Base-by-base conservation (phyloP, 2,329 filamentous ascomycete species). In the Phoma herbarum region DNA sequence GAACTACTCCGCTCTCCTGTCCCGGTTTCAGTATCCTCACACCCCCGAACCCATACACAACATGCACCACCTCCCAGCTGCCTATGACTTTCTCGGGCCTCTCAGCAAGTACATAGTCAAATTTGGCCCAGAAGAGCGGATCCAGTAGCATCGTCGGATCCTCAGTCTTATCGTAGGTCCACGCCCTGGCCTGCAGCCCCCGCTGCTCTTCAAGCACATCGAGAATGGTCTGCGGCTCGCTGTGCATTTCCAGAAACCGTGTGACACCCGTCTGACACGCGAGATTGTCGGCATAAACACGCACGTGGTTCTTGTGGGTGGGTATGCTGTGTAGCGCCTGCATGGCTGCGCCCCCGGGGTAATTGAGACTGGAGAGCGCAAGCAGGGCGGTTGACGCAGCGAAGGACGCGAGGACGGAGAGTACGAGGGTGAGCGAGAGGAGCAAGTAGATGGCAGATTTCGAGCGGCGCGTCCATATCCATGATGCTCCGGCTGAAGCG, bases 281-380 rank as follows among this genome's bases (percentile, higher is more conserved):
- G 23, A 89, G 79, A 51, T 87, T 88, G 58, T 85, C 85, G 57
- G 88, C 77, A 67, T 87, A 81, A 7, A 88, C 81, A 8, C 63
- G 54, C 8, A 69, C 7, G 49, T 43, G n/a, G 57, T 57, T 8
- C 5, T 61, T 59, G 33, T 65, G 62, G 0, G 61, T 20, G 12
- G 70, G 62, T 9, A 68, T 41, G 23, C 64, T 58, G 59, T 83
- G 80, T 1, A 84, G 75, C 11, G 71, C 65, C 23, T 71, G 68
- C 10, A 98, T 82, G 2, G 93, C 95, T 59, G 91, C 86, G 22
- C 92, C 95, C 46, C 95, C 95, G 1, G 95, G 95, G 73, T 99
- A 99, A 79, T 97, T 99, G 57, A 96, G 86, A 14, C 91, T 89
- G 0, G 93, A 97, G 59, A 96, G 80, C 26, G 90, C 83, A 2